A percentile compares a stretch with the other conserved stretches of the same genome.
Conservation (phyloP, 2,329 filamentous ascomycete species). For the Cryphonectria parasitica region DNA sequence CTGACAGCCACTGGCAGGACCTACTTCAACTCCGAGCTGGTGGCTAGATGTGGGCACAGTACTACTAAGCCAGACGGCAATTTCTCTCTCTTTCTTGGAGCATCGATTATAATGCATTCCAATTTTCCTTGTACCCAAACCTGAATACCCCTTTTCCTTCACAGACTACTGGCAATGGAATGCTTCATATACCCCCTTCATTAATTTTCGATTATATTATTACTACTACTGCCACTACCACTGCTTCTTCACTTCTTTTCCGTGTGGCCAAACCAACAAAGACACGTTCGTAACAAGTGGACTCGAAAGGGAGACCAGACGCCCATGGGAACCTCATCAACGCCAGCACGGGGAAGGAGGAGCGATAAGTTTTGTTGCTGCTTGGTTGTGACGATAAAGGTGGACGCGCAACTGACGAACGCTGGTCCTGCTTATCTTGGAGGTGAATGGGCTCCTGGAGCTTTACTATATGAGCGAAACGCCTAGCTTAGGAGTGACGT, state of each 20-base stretch:
- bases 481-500: not conserved
- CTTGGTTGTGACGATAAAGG: not conserved
- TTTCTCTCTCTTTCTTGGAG: not conserved
- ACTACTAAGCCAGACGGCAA: not conserved
- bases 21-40: too few species aligned
- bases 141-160: conserved; percentile 21
- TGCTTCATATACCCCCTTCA: conserved; percentile 25
- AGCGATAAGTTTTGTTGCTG: not conserved
- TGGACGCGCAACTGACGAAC: not conserved
- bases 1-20: not conserved
- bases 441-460: not conserved
- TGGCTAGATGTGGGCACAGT: not conserved
- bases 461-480: not conserved
- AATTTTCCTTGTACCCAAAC: not conserved
- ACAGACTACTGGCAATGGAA: conserved; percentile 8
- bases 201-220: conserved; percentile 14
- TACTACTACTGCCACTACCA: not conserved
- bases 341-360: not conserved
- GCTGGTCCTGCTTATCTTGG: not conserved
- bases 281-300: not conserved
- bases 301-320: not conserved
- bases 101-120: not conserved
- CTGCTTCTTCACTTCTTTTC: too few species aligned
- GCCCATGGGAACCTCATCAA: not conserved
- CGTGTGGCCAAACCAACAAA: not conserved